Evolutionary conservation across 2,329 filamentous ascomycete species (phyloP), one percentile per base, ranked within the genome.

Genomic region (Ascochyta fabae): DNA sequence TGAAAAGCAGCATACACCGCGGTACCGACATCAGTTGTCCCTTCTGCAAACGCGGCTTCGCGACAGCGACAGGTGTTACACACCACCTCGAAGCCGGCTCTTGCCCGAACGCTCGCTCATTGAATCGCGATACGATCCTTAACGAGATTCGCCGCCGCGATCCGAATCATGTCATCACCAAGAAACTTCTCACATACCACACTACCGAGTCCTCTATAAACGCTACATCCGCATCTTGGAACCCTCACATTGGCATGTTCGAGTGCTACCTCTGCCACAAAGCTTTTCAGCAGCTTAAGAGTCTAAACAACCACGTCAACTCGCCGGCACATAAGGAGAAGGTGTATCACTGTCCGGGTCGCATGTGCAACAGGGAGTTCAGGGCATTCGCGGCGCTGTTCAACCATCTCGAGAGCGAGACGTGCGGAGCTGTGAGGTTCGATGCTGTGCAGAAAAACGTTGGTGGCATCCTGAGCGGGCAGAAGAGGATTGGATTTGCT

Each of bases 221-320:
- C 6, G 81, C 79, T 1, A 83, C 75, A 0, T 31, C 79, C 1
- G 83, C 75, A 0, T 38, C 61, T 0, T 58, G 53, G 1, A 70
- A 81, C 0, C 84, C 73, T 67, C 85, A 86, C 48, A 78, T 79
- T 0, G 0, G 24, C 2, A 60, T 13, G 1, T 86, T 75, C 67
- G 78, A 82, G 61, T 87, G 84, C 72, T 83, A 82, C 55, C 56
- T 88, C 4, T 88, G 86, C 63, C 69, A 79, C 22, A 69, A 72
- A 9, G 26, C 64, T 0, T 88, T 85, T 58, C 47, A 24, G 0
- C 53, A 44, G 0, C 48, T 76, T 0, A 12, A 38, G 0, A 62
- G 64, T 0, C 75, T 88, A 3, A 82, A 83, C 43, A 73, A 79
- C 48, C 85, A 89, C 60, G 67, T 88, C 1, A 79, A 77, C 35